Evolutionary conservation across 2,329 filamentous ascomycete genomes (phyloP).

Genomic region (Onygenales sp.): DNA sequence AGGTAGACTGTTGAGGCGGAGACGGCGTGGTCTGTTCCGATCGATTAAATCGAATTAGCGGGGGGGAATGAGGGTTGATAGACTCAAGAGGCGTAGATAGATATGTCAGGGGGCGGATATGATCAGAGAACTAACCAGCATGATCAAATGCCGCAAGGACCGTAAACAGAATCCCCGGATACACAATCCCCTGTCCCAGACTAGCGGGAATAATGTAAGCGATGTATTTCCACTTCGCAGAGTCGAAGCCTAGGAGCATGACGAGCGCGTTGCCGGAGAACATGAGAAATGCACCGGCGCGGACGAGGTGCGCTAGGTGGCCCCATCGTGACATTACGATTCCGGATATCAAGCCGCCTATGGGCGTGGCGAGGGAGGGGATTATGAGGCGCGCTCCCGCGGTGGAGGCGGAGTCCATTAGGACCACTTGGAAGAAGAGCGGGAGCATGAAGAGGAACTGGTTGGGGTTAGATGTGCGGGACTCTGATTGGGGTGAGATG

Average conservation of each 20-base stretch:
- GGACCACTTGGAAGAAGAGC: constrained; percentile 34
- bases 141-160: constrained; percentile 55
- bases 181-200: constrained; percentile 38
- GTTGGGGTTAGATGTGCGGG: not conserved
- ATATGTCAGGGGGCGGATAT: not conserved
- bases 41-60: not conserved
- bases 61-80: not conserved
- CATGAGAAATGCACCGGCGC: constrained; percentile 34
- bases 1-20: constrained; percentile 55
- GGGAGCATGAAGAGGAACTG: constrained; percentile 41
- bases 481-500: not conserved
- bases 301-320: constrained; percentile 32
- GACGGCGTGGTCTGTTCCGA: constrained; percentile 48
- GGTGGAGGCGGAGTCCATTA: constrained; percentile 34
- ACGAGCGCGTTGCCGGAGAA: constrained; percentile 35
- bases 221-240: constrained; percentile 37
- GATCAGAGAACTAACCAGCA: constrained; percentile 34
- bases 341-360: constrained; percentile 36
- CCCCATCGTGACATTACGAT: constrained; percentile 41
- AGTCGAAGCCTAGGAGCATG: constrained; percentile 31
- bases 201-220: constrained; percentile 38
- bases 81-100: not conserved
- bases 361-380: constrained; percentile 36
- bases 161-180: constrained; percentile 47
- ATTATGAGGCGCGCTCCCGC: constrained; percentile 37